Conservation (phyloP, 1,284 basidiomycete genomes). For the Xerocomus minutiporus region DNA sequence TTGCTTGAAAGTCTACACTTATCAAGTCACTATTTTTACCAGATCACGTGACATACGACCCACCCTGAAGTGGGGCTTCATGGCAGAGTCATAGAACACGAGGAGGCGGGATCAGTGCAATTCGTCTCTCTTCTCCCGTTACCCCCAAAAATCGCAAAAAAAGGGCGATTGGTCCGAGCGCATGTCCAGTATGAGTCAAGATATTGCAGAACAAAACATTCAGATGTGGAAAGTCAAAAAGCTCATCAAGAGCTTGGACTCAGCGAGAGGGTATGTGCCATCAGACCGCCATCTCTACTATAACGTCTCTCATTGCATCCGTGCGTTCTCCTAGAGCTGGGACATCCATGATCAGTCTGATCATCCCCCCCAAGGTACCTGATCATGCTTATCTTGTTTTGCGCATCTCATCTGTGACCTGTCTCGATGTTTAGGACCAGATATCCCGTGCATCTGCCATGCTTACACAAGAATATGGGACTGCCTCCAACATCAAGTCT, state of each 20-base stretch:
- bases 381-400: constrained; percentile 18
- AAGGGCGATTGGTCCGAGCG: constrained; percentile 10
- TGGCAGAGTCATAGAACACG: neutral
- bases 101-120: constrained; percentile 3
- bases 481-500: constrained; percentile 98
- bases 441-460: constrained; percentile 91
- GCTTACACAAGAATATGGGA: constrained; percentile 98
- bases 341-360: constrained; percentile 98
- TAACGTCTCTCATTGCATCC: constrained; percentile 13
- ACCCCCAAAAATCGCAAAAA: constrained; percentile 4
- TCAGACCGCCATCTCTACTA: constrained; percentile 14
- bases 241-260: constrained; percentile 92
- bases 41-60: constrained; percentile 18
- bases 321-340: constrained; percentile 56
- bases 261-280: constrained; percentile 74
- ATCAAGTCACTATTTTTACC: neutral
- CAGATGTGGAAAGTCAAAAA: constrained; percentile 99
- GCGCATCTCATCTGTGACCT: neutral
- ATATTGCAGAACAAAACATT: constrained; percentile 80
- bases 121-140: neutral
- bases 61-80: constrained; percentile 22
- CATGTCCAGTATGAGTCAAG: constrained; percentile 64
- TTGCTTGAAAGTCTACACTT: neutral
- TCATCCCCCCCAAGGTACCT: constrained; percentile 87
- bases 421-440: constrained; percentile 64